Base-by-base conservation (phyloP, 495 filamentous ascomycete genomes). In the Xylaria venustula region DNA sequence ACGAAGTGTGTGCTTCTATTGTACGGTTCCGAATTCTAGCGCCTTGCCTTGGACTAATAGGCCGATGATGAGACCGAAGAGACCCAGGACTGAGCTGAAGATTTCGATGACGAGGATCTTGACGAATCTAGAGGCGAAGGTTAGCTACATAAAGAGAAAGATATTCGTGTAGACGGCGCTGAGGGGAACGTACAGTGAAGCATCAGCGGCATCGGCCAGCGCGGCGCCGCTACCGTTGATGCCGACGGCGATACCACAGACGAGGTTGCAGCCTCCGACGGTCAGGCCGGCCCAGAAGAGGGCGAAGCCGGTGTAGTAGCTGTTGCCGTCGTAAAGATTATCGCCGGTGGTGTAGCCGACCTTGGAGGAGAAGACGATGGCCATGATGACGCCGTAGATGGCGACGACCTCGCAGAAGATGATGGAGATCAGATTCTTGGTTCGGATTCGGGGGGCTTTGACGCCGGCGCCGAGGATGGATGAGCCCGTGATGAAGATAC, bases 331-430 rank as follows among this genome's bases (percentile, higher is more conserved):
- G 65, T 84, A 84, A 36, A 94, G 73, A 64, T 92, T 67, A 46
- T 70, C 73, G 34, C 71, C 75, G 72, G 89, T 88, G 67, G 80
- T 83, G 2, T 88, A 83, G 64, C 83, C 83, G 58, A 99, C 74
- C 71, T 96, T 94, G 30, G 93, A 79, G 37, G 93, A 95, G 80
- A 97, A 97, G 46, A 99, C 87, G 73, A 99, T 99, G 62, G 93
- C 88, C 91, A 98, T 98, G 77, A 99, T 99, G 68, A 99, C 92
- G 68, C 95, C 95, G 82, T 99, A 99, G 73, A 99, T 99, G 70
- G 95, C 95, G 63, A 99, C 95, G 65, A 98, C 95, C 78, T 99
- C 95, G 79, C 95, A 99, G 83, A 99, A 99, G 79, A 99, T 97
- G 79, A 99, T 98, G 66, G 95, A 98, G 71, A 99, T 97, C 61